Base-by-base conservation (phyloP, 805 yeast species). In the Saturnispora diversa region DNA sequence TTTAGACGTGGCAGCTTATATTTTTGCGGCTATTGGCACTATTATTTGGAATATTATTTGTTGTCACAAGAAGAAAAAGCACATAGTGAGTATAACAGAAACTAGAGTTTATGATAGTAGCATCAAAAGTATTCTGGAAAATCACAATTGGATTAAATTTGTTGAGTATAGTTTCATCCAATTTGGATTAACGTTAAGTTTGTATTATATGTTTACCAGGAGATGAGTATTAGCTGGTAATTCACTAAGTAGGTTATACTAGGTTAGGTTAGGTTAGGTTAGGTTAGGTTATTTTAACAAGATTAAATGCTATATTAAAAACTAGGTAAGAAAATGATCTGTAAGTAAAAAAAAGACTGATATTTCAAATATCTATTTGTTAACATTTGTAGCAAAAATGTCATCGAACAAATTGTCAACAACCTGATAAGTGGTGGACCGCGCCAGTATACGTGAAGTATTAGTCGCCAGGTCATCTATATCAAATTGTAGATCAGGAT, bases 1-100 rank as follows among this genome's bases (percentile, higher is more conserved):
- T 48, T 42, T 57, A 25, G 69, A 69, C 42, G 58, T 70, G 1
- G 45, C 53, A 9, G 44, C 56, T 39, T 72, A 72, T 49, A 58
- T 66, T 2, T 34, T 54, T 4, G 49, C 63, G 39, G 68, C 74
- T 2, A 58, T 49, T n/a, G 17, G 46, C 7, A 48, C 50, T 56
- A 23, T 34, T 2, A 13, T 48, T 6, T 44, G 41, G 39, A 19
- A 42, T 15, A 11, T 45, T 5, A 7, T 25, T 4, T 21, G 25
- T n/a, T 39, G 42, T 23, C 27, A 24, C 11, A 25, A 31, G n/a
- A 31, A 25, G 13, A 19, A 30, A 17, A 36, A 35, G 13, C 32
- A 16, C 11, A 34, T 29, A 23, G 34, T 36, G 10, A 21, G 38
- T 31, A 22, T 25, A 17, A 28, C 28, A 6, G 28, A 37, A 30